A percentile compares a stretch with the other conserved stretches of the same genome.
These are phyloP conservation scores for Kuraishia molischiana DNA, from an alignment of 805 yeast genomes.

Conservation along the genomic window DNA sequence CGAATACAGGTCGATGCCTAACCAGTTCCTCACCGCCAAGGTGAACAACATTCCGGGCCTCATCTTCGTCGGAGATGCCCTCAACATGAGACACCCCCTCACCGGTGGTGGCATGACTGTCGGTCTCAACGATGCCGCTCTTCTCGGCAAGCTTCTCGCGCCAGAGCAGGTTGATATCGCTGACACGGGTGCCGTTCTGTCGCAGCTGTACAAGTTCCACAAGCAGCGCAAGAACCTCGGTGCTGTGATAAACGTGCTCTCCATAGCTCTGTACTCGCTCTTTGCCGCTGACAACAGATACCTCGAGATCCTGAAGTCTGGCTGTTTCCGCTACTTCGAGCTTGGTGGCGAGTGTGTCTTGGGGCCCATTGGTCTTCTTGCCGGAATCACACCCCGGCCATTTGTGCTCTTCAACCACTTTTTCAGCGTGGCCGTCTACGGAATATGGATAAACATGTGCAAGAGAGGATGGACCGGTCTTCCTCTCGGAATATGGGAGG, in stretches of 20 bases:
- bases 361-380: slow-evolving; percentile 74
- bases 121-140: slow-evolving; percentile 76
- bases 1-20: slow-evolving; percentile 77
- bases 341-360: slow-evolving; percentile 73
- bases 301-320: slow-evolving; percentile 64
- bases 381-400: slow-evolving; percentile 77
- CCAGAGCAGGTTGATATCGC: slow-evolving; percentile 44
- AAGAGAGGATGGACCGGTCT: slow-evolving; percentile 57
- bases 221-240: slow-evolving; percentile 68
- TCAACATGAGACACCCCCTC: slow-evolving; percentile 96
- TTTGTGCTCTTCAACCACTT: slow-evolving; percentile 72
- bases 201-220: slow-evolving; percentile 60
- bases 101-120: slow-evolving; percentile 99
- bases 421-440: slow-evolving; percentile 81
- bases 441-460: slow-evolving; percentile 58
- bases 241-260: slow-evolving; percentile 79
- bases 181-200: slow-evolving; percentile 47
- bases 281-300: slow-evolving; percentile 78
- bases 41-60: slow-evolving; percentile 66
- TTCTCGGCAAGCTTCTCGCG: slow-evolving; percentile 54
- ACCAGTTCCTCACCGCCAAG: slow-evolving; percentile 78
- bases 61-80: slow-evolving; percentile 82
- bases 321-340: slow-evolving; percentile 82
- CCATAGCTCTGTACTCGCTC: slow-evolving; percentile 81
- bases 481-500: slow-evolving; percentile 65